Evolutionary conservation across 108 stramenopile species (phyloP).

Genomic region (Pseudonitzschia pungens): DNA sequence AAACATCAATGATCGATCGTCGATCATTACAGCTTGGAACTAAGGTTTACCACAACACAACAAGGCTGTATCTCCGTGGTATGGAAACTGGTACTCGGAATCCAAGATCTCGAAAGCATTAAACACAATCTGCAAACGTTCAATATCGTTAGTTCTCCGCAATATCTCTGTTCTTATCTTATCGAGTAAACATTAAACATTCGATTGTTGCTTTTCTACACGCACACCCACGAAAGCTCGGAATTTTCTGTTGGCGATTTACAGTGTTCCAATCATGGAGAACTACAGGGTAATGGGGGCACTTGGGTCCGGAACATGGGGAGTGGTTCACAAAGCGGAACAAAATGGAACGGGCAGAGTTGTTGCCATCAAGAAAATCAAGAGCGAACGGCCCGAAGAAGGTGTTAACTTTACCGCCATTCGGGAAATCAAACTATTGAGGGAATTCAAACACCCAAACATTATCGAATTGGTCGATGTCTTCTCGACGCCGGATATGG

Average conservation of each 20-base stretch:
- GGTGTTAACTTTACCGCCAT: constrained; percentile 95
- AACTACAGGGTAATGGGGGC: constrained; percentile 82
- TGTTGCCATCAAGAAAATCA: constrained; percentile 93
- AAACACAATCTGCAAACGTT: no score
- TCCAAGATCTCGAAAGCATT: no score
- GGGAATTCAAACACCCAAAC: constrained; percentile 93
- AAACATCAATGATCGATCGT: no score
- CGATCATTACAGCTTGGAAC: no score
- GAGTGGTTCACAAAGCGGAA: constrained; percentile 88
- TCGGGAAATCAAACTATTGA: constrained; percentile 92
- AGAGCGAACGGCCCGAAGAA: constrained; percentile 81
- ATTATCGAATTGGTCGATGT: constrained; percentile 89
- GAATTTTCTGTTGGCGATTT: neutral
- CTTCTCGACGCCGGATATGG: constrained; percentile 83
- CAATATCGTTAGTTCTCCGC: no score
- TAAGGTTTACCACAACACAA: no score
- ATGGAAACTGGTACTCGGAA: no score
- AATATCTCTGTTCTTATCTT: no score
- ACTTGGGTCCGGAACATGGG: constrained; percentile 92
- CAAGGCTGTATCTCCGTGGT: no score
- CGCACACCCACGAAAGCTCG: neutral
- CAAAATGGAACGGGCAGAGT: constrained; percentile 81
- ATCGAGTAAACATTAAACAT: no score
- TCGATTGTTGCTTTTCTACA: no score
- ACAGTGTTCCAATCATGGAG: constrained; percentile 52